Percentiles rank a stretch among this genome's conserved stretches.
Conservation (phyloP, 805 yeast genomes). For the Teunomyces gatunensis region DNA sequence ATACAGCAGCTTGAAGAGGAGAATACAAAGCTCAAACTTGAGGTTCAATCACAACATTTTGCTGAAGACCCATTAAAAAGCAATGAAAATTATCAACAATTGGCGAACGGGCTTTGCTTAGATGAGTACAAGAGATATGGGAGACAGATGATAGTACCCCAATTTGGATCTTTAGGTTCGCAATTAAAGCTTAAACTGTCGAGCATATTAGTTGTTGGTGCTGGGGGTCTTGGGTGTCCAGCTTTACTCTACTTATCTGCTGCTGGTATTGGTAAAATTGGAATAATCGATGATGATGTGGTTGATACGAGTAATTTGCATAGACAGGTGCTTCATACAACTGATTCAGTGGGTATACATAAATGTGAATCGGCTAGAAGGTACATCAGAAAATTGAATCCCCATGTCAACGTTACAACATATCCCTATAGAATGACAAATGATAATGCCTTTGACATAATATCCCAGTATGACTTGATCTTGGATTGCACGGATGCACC, state of each 20-base stretch:
- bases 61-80: neutral
- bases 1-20: constrained; percentile 20
- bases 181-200: constrained; percentile 61
- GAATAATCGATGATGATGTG: constrained; percentile 81
- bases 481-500: constrained; percentile 97
- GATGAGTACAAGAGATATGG: constrained; percentile 87
- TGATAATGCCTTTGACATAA: constrained; percentile 60
- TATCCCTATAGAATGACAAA: constrained; percentile 51
- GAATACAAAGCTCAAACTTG: constrained; percentile 11
- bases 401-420: constrained; percentile 55
- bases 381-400: constrained; percentile 58
- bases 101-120: constrained; percentile 26
- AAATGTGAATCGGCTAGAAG: constrained; percentile 79
- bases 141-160: constrained; percentile 91
- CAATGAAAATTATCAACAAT: constrained; percentile 3
- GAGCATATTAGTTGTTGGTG: constrained; percentile 79
- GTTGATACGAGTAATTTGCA: constrained; percentile 88
- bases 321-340: constrained; percentile 79
- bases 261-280: constrained; percentile 82
- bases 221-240: constrained; percentile 97
- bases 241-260: constrained; percentile 81
- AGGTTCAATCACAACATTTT: too few species aligned
- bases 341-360: constrained; percentile 59
- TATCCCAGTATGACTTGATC: constrained; percentile 67
- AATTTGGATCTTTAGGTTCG: constrained; percentile 48